A percentile compares a stretch with the other conserved stretches of the same genome.
These are phyloP conservation scores for Fragaria ananassa DNA, from an alignment of 306 rosid species.

Conservation along the genomic window DNA sequence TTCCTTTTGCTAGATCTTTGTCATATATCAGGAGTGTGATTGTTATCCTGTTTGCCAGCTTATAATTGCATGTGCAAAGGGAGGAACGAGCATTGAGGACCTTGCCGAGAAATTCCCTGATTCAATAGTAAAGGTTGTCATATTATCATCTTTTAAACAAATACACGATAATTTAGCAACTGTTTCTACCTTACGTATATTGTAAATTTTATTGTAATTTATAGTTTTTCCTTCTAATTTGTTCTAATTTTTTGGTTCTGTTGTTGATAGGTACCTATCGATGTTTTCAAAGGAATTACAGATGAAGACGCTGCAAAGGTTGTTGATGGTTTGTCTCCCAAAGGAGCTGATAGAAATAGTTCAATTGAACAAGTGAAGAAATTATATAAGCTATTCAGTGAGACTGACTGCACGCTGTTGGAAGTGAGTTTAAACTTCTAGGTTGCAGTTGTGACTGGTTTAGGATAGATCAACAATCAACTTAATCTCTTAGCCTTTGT, in stretches of 20 bases:
- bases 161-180: constrained; percentile 5
- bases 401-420: constrained; percentile 84
- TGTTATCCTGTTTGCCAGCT: constrained; percentile 44
- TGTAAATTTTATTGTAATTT: constrained; percentile 13
- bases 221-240: constrained; percentile 24
- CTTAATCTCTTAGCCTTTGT: constrained; percentile 12
- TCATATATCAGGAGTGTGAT: neutral
- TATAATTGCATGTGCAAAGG: constrained; percentile 91
- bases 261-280: constrained; percentile 71
- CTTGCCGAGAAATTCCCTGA: constrained; percentile 98
- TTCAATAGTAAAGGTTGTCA: constrained; percentile 75
- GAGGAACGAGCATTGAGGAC: constrained; percentile 99
- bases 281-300: constrained; percentile 89
- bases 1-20: constrained; percentile 1
- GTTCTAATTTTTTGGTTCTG: neutral
- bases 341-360: constrained; percentile 62
- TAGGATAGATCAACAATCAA: constrained; percentile 3
- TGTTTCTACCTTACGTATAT: neutral
- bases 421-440: constrained; percentile 63
- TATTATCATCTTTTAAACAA: neutral
- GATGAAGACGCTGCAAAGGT: constrained; percentile 94
- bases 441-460: neutral
- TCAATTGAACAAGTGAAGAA: constrained; percentile 98
- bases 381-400: constrained; percentile 75
- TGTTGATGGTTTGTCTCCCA: constrained; percentile 94